Evolutionary conservation across 805 yeast species (phyloP), one percentile per base, ranked within the genome.

Genomic region (Wickerhamomyces canadensis): DNA sequence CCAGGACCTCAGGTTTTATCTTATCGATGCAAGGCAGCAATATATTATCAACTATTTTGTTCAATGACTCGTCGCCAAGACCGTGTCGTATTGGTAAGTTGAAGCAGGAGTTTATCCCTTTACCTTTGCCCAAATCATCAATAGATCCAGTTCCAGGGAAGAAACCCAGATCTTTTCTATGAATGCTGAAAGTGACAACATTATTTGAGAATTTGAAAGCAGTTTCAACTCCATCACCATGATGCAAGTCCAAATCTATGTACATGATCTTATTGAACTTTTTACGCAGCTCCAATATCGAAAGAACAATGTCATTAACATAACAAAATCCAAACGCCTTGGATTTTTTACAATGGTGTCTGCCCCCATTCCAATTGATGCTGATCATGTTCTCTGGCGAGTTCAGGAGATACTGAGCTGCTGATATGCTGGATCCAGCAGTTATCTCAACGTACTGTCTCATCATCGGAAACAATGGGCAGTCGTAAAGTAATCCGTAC

Each of bases 291-390:
- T 62, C 57, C 31, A 68, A 63, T 4, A 83, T 76, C 1, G 74
- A 71, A 12, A 84, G 49, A 0, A 76, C 80, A 7, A 81, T 70
- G 49, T 84, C 94, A 46, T 83, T 83, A 3, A 80, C 61, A 49
- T 83, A 83, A 51, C 93, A 83, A 50, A 78, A 83, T 3, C 91
- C 91, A 10, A 81, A 67, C 1, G 85, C 84, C 24, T 51, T 60
- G 0, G 67, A 48, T 45, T 69, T 70, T 31, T 59, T 63, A 5
- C 79, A 78, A 56, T 83, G 93, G 51, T 83, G 93, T 33, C 89
- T 58, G 1, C 93, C 94, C 6, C 94, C 94, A 49, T 76, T 74
- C 88, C 88, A 84, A 51, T 81, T 81, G 31, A 84, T 65, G 2
- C 72, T 78, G 1, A 75, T 21, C 31, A 31, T n/a, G 34, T 36